Evolutionary conservation across 1,284 basidiomycete genomes (phyloP).

Genomic region (Ceratobasidium sp.): DNA sequence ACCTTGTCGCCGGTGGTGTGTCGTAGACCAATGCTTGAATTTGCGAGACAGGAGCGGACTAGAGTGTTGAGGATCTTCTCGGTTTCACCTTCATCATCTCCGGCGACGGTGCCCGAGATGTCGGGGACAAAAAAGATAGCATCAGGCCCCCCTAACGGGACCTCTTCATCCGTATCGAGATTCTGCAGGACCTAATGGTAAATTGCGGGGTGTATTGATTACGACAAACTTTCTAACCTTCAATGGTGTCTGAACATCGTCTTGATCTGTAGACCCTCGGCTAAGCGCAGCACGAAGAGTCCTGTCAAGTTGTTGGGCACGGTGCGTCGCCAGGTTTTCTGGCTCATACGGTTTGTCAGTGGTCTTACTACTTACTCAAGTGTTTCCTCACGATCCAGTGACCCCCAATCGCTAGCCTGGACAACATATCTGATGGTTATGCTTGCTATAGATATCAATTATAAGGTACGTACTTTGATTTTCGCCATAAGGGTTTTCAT

Average conservation of each 20-base stretch:
- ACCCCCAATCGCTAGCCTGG: conserved; percentile 39
- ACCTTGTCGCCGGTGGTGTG: conserved; percentile 2
- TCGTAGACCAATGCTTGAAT: conserved; percentile 5
- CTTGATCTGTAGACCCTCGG: not conserved
- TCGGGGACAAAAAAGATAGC: conserved; percentile 19
- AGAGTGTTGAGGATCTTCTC: not conserved
- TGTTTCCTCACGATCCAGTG: conserved; percentile 44
- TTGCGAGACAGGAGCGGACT: not conserved
- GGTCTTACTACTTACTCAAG: no score
- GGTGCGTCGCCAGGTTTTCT: conserved; percentile 43
- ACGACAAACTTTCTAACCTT: conserved; percentile 20
- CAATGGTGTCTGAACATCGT: not conserved
- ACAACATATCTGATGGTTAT: not conserved
- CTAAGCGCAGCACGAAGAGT: conserved; percentile 1
- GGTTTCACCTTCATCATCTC: not conserved
- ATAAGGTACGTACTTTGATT: conserved; percentile 60
- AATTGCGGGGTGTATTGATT: no score
- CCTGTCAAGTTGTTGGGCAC: conserved; percentile 19
- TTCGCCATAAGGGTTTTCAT: conserved; percentile 71
- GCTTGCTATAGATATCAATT: no score
- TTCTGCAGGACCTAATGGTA: conserved; percentile 1
- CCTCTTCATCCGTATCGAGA: conserved; percentile 30
- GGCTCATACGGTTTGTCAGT: not conserved
- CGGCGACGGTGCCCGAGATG: not conserved
- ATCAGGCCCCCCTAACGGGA: not conserved